Evolutionary conservation across 2,329 filamentous ascomycete genomes (phyloP).

Genomic region (Colletotrichum filicis): DNA sequence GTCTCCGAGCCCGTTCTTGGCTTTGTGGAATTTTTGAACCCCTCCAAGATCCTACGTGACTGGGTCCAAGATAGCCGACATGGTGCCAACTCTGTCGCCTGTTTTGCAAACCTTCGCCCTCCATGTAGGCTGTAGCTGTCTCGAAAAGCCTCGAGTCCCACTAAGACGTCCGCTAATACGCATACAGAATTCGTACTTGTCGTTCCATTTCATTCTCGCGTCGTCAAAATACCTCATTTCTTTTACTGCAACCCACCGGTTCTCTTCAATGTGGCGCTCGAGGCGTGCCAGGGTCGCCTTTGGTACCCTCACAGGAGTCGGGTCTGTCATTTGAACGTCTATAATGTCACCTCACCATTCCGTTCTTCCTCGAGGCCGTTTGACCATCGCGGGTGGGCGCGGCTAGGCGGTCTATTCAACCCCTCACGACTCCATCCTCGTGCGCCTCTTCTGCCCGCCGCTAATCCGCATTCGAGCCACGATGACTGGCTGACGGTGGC

Average conservation of each 20-base stretch:
- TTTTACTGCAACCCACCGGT: constrained; percentile 18
- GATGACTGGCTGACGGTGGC: constrained; percentile 25
- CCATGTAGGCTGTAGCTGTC: neutral
- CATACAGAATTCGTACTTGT: neutral
- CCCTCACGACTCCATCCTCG: constrained; percentile 11
- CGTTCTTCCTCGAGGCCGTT: neutral
- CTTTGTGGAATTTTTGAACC: neutral
- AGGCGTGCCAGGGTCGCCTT: constrained; percentile 3
- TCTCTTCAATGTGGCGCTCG: constrained; percentile 15
- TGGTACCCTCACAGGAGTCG: neutral
- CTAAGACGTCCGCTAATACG: neutral
- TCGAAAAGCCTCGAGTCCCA: neutral
- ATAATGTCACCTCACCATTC: constrained; percentile 22
- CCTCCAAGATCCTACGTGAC: neutral
- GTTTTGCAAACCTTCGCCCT: neutral
- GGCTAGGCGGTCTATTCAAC: constrained; percentile 24
- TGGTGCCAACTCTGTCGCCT: constrained; percentile 7
- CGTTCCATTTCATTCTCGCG: neutral
- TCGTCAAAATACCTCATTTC: constrained; percentile 26
- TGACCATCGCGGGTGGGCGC: constrained; percentile 29
- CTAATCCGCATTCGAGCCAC: constrained; percentile 19
- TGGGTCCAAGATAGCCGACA: constrained; percentile 20
- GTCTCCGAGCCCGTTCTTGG: constrained; percentile 7
- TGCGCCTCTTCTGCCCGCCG: constrained; percentile 16
- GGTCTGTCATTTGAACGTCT: neutral